Conservation (phyloP, 352 stramenopile species). For the Pythium phragmitis region DNA sequence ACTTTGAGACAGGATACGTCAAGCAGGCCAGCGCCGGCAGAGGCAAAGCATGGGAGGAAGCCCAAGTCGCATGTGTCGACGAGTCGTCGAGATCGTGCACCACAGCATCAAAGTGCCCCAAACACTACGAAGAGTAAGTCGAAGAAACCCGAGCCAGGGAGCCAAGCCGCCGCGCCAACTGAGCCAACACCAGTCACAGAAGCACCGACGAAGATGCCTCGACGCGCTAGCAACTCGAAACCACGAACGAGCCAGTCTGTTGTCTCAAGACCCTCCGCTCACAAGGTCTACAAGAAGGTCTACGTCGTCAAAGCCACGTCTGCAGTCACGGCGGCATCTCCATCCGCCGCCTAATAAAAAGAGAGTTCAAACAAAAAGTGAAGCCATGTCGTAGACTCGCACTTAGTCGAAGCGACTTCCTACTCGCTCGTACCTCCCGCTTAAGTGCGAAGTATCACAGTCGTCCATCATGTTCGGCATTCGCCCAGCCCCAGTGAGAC, state of each 20-base stretch:
- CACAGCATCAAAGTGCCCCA: background rate
- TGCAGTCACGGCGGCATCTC: constrained; percentile 9
- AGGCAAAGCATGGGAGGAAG: background rate
- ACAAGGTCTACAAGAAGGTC: constrained; percentile 32
- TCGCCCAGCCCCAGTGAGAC: constrained; percentile 1
- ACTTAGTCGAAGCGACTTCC: constrained; percentile 13
- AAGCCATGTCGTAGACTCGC: constrained; percentile 5
- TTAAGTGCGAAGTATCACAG: constrained; percentile 3
- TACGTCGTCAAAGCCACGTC: constrained; percentile 32
- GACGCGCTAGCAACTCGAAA: constrained; percentile 19
- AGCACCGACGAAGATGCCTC: background rate
- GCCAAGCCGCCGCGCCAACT: background rate
- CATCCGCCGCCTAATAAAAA: constrained; percentile 19
- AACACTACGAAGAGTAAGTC: background rate
- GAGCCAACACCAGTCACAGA: background rate
- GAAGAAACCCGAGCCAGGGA: background rate
- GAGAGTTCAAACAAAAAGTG: constrained; percentile 1
- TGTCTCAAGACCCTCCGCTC: background rate
- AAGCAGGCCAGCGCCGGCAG: background rate
- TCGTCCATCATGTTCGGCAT: constrained; percentile 20
- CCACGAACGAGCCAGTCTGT: background rate
- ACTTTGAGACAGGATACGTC: background rate
- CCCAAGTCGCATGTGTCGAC: background rate
- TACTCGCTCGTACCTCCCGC: constrained; percentile 15
- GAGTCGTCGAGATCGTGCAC: background rate